Evolutionary conservation across 768 basidiomycete species (phyloP).

Genomic region (Russula sp.): DNA sequence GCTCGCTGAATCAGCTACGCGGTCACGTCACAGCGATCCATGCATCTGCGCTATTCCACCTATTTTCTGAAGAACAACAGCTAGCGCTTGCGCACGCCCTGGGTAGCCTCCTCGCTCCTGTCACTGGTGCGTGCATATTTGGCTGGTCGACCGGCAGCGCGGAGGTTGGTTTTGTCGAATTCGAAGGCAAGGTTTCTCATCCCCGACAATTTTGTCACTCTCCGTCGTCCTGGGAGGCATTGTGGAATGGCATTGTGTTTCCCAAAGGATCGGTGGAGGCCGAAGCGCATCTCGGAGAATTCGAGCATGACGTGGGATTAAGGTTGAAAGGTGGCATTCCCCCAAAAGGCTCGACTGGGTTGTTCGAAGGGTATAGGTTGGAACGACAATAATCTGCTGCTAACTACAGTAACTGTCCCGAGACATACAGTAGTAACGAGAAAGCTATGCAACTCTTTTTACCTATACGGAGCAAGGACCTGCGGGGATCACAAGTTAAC

Average conservation of each 20-base stretch:
- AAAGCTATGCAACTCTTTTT: not conserved
- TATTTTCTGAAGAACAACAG: slow-evolving; percentile 47
- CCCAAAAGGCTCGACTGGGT: slow-evolving; percentile 22
- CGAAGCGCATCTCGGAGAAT: slow-evolving; percentile 4
- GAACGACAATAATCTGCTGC: not conserved
- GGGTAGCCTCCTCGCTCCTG: slow-evolving; percentile 43
- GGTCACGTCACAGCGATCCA: slow-evolving; percentile 51
- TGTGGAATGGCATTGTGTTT: slow-evolving; percentile 24
- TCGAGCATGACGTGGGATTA: slow-evolving; percentile 20
- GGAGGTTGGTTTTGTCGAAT: slow-evolving; percentile 36
- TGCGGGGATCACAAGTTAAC: not conserved
- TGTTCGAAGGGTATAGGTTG: slow-evolving; percentile 15
- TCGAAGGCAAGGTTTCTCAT: slow-evolving; percentile 24
- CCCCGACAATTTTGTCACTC: slow-evolving; percentile 22
- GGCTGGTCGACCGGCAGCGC: slow-evolving; percentile 42
- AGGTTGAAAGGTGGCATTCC: slow-evolving; percentile 14
- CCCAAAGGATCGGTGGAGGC: slow-evolving; percentile 15
- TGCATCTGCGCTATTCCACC: slow-evolving; percentile 48
- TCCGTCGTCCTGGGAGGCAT: slow-evolving; percentile 18
- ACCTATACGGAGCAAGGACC: not conserved
- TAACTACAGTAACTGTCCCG: not conserved
- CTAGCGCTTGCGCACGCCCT: slow-evolving; percentile 42
- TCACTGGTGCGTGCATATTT: slow-evolving; percentile 48
- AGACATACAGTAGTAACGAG: not conserved
- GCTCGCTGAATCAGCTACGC: slow-evolving; percentile 45